Conservation (phyloP, 176 grass and related monocot species). For the Chrysopogon serrulatus region DNA sequence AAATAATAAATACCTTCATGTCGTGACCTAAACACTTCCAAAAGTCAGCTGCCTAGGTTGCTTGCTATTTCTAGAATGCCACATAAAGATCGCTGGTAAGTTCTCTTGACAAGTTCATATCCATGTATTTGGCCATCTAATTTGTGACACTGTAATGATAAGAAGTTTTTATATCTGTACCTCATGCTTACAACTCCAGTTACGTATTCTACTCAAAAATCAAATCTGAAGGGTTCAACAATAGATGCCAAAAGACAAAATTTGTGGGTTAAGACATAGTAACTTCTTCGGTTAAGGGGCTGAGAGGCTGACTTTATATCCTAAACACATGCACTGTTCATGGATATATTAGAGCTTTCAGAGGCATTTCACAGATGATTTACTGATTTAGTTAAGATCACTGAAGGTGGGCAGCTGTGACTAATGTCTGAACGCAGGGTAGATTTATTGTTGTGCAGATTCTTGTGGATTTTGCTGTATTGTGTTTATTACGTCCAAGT, state of each 20-base stretch:
- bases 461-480: neutral
- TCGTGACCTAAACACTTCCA: neutral
- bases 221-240: neutral
- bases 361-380: neutral
- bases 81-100: neutral
- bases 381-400: neutral
- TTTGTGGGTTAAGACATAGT: neutral
- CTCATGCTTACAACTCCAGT: neutral
- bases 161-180: neutral
- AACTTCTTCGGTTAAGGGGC: neutral
- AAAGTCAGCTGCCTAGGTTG: neutral
- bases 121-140: conserved; percentile 1
- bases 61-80: neutral
- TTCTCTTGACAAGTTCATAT: neutral
- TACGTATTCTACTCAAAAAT: conserved; percentile 1
- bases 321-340: neutral
- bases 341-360: neutral
- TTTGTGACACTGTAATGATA: neutral
- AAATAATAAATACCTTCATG: neutral
- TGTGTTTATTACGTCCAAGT: neutral
- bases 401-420: neutral
- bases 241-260: neutral
- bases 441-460: neutral
- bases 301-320: neutral
- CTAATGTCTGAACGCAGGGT: neutral